These are phyloP conservation scores for Basipetospora chlamydospora DNA, from an alignment of 2,329 filamentous ascomycete species.

Conservation along the genomic window DNA sequence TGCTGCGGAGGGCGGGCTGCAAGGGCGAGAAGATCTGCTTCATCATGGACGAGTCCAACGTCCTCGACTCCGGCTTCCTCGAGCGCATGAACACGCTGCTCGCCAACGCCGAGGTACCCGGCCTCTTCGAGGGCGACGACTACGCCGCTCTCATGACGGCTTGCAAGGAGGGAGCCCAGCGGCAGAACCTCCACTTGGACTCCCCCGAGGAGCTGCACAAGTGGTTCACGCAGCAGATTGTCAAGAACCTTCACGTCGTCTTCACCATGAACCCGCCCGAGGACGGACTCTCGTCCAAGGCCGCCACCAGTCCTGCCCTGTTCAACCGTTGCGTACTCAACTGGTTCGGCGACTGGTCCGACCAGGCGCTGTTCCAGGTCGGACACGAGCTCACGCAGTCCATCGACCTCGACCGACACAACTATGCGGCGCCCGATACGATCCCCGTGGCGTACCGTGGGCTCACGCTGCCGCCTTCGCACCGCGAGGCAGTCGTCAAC, in stretches of 20 bases:
- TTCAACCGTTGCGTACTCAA: conserved; percentile 99
- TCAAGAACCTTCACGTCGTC: conserved; percentile 97
- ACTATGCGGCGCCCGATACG: conserved; percentile 74
- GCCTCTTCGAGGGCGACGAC: conserved; percentile 97
- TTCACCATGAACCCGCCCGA: conserved; percentile 99
- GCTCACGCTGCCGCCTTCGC: conserved; percentile 69
- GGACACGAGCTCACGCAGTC: conserved; percentile 89
- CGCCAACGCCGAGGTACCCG: conserved; percentile 97
- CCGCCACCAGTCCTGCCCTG: conserved; percentile 88
- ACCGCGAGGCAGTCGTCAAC: conserved; percentile 87
- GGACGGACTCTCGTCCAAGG: conserved; percentile 86
- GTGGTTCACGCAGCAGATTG: conserved; percentile 99
- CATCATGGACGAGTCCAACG: conserved; percentile 99
- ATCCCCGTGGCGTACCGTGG: conserved; percentile 87
- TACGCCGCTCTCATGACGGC: conserved; percentile 97
- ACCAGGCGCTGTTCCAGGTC: conserved; percentile 96
- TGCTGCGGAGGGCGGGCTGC: conserved; percentile 84
- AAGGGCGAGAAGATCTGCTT: conserved; percentile 99
- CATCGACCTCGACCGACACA: conserved; percentile 83
- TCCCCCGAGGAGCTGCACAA: conserved; percentile 99
- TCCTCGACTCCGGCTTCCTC: conserved; percentile 94
- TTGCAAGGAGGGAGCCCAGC: conserved; percentile 95
- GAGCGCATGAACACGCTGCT: conserved; percentile 98
- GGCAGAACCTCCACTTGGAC: conserved; percentile 86
- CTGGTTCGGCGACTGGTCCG: conserved; percentile 99